Evolutionary conservation across 2,329 filamentous ascomycete species (phyloP), one percentile per base, ranked within the genome.

Genomic region (Colletotrichum sp.): DNA sequence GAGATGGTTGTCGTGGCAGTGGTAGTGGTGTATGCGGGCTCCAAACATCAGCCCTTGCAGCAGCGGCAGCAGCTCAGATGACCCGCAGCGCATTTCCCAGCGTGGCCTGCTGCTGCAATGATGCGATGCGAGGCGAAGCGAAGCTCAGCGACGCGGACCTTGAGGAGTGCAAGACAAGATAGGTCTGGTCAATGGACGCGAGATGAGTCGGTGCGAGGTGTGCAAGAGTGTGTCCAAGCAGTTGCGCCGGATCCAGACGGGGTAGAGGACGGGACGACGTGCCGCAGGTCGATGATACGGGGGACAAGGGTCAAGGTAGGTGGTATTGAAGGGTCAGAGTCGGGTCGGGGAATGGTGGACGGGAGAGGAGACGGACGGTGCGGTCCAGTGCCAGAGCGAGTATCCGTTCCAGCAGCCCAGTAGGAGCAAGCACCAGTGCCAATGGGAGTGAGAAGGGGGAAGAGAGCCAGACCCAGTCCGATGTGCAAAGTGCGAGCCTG

Each of bases 61-160:
- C 74, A 74, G 70, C 66, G 68, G 67, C 67, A 72, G 68, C 63
- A 69, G 71, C 34, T 61, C 59, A 72, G 63, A 68, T 57, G 71
- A 71, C 74, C 76, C 74, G 68, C 76, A 74, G 74, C 76, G 68
- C 75, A 77, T 75, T 67, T 71, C 72, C 72, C 72, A 66, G 57
- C 68, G 72, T 71, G 72, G 68, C 39, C 72, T 75, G 75, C 67
- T 60, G 72, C 69, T 68, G 59, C 60, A 63, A 66, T 60, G 72
- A 75, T 75, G 68, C 13, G 72, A 71, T 71, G 72, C 57, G 72
- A 75, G 66, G 72, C 13, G 68, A 71, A 71, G 72, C 57, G 64
- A 69, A 61, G 71, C 34, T 59, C 30, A 39, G 71, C 70, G 70
- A 68, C 52, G 65, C 22, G 59, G 65, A 13, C 6, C 25, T 73